Percentiles rank a stretch among this genome's conserved stretches.
Evolutionary conservation across 2,329 filamentous ascomycete genomes (phyloP).

Genomic region (Alternaria sp.): DNA sequence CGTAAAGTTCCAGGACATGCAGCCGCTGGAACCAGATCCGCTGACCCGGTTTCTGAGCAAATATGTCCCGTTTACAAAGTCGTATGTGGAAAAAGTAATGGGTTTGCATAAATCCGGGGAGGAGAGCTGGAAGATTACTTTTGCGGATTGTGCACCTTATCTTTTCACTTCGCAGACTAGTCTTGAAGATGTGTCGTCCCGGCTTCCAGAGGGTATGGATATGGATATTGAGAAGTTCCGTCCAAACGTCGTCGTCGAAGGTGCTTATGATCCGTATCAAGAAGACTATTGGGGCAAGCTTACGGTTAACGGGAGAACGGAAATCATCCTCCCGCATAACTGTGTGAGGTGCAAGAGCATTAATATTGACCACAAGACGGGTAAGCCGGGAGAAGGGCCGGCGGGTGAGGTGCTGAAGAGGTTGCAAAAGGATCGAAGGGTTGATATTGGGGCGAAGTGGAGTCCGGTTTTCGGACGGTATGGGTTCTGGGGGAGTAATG

Average conservation of each 20-base stretch:
- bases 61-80: constrained; percentile 22
- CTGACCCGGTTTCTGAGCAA: constrained; percentile 25
- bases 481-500: constrained; percentile 47
- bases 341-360: constrained; percentile 58
- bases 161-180: constrained; percentile 76
- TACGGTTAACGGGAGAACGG: constrained; percentile 40
- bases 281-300: constrained; percentile 59
- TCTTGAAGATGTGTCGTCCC: constrained; percentile 68
- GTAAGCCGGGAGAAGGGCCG: constrained; percentile 49
- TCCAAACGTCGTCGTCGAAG: constrained; percentile 57
- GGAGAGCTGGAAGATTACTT: constrained; percentile 61
- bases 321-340: constrained; percentile 55
- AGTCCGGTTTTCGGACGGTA: constrained; percentile 61
- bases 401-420: constrained; percentile 56
- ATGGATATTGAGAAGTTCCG: constrained; percentile 60
- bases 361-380: constrained; percentile 59
- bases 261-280: constrained; percentile 53
- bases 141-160: constrained; percentile 79
- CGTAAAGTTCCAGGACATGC: constrained; percentile 51
- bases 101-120: constrained; percentile 40
- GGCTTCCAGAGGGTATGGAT: constrained; percentile 46
- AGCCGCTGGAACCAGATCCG: constrained; percentile 25
- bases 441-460: constrained; percentile 58
- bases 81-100: constrained; percentile 34
- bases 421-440: constrained; percentile 55